Evolutionary conservation across 352 stramenopile genomes (phyloP), one percentile per base, ranked within the genome.

Genomic region (Peronospora destructor): DNA sequence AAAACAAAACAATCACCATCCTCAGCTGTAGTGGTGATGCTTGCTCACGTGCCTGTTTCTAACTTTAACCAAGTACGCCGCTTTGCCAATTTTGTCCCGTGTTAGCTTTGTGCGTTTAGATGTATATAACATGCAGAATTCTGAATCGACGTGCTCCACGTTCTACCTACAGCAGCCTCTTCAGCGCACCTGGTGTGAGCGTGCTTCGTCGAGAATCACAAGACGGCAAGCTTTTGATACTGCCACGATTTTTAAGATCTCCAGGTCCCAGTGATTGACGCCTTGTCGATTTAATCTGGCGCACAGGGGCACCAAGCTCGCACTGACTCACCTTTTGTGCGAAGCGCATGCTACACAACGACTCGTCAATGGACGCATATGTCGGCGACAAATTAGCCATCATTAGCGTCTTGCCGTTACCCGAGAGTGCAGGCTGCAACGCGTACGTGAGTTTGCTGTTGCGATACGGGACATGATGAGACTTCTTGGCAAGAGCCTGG

Each of bases 401-500:
- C 96, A 99, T 99, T 33, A 99, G 77, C 54, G 96, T 98, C 76
- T 99, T 99, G 34, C 96, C 96, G 72, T 99, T 95, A 8, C 96
- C 96, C 53, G 93, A 97, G 5, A 99, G 84, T 53, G 94, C 97
- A 42, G 97, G 95, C 75, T 99, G 96, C 16, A 99, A 79, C 32
- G 99, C 84, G 66, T 99, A 98, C 17, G 97, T 99, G 16, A 99
- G 77, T 68, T 99, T 99, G 32, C 85, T 98, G 71, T 99, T 99
- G 41, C 97, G 78, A 77, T 98, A 99, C 37, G 97, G 97, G 21
- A 98, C 75, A 56, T 99, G 95, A 16, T 81, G 71, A 26, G 91
- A 90, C 61, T 98, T 97, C 67, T 97, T 98, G 2, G 91, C 83
- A 6, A 99, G 83, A 37, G 95, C 89, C 62, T 92, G 88, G 69